A percentile compares a stretch with the other conserved stretches of the same genome.
Evolutionary conservation across 306 rosid genomes (phyloP).

Genomic region (Phaseolus lunatus): DNA sequence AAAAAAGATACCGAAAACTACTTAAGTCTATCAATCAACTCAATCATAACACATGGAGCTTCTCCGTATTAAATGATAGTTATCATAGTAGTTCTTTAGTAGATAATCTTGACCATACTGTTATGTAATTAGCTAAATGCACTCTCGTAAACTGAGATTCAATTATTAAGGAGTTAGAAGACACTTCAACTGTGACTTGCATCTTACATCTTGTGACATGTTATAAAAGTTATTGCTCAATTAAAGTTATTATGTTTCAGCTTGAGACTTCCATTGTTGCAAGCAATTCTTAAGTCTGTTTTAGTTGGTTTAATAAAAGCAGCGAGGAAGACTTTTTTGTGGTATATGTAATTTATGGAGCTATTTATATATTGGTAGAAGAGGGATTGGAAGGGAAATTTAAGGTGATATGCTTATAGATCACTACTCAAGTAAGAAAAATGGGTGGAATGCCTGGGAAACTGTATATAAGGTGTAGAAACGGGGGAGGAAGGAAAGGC

Average conservation of each 20-base stretch:
- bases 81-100: slow-evolving; percentile 25
- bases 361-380: neutral
- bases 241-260: slow-evolving; percentile 12
- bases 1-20: slow-evolving; percentile 41
- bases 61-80: slow-evolving; percentile 24
- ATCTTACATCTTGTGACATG: slow-evolving; percentile 7
- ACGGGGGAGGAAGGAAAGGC: slow-evolving; percentile 2
- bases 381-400: too few species aligned
- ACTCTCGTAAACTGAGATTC: slow-evolving; percentile 18
- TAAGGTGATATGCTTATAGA: too few species aligned
- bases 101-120: slow-evolving; percentile 18
- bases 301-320: slow-evolving; percentile 11
- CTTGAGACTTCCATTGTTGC: slow-evolving; percentile 15
- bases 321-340: neutral
- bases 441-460: too few species aligned
- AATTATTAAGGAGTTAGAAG: slow-evolving; percentile 29
- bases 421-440: too few species aligned
- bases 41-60: slow-evolving; percentile 39
- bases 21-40: slow-evolving; percentile 37
- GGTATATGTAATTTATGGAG: slow-evolving; percentile 8
- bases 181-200: slow-evolving; percentile 8
- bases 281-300: slow-evolving; percentile 18
- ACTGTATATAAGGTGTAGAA: neutral
- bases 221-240: slow-evolving; percentile 1
- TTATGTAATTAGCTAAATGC: slow-evolving; percentile 37